phyloP scores from a whole-genome alignment of 2,329 filamentous ascomycete genomes.

The Pyrenochaeta sp. region DNA sequence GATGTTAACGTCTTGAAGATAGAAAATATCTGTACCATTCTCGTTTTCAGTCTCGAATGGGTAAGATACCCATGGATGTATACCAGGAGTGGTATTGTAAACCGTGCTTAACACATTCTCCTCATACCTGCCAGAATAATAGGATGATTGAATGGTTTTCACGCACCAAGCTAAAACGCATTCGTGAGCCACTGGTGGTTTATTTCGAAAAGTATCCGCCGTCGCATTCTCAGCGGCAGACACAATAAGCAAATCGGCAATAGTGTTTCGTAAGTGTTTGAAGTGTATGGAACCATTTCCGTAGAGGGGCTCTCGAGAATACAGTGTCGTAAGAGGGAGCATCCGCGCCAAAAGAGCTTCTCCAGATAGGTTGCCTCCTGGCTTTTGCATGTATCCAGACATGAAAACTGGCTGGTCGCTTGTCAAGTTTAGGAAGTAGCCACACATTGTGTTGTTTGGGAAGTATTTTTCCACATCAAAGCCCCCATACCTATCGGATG shows the following conservation, averaged over 20 bases:
- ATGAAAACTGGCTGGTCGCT: background rate
- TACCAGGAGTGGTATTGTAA: constrained; percentile 13
- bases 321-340: constrained; percentile 13
- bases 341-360: constrained; percentile 19
- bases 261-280: constrained; percentile 14
- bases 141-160: constrained; percentile 25
- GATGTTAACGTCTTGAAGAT: constrained; percentile 11
- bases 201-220: constrained; percentile 9
- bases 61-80: constrained; percentile 12
- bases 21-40: constrained; percentile 5
- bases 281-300: constrained; percentile 25
- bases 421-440: too few species aligned
- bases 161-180: constrained; percentile 36
- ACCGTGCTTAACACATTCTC: constrained; percentile 16
- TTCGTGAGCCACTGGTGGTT: constrained; percentile 22
- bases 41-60: background rate
- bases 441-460: too few species aligned
- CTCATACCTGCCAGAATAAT: constrained; percentile 15
- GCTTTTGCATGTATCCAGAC: too few species aligned
- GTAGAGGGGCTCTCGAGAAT: constrained; percentile 3
- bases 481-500: too few species aligned
- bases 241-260: constrained; percentile 14
- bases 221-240: constrained; percentile 2
- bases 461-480: too few species aligned
- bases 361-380: too few species aligned